Percentiles rank a stretch among this genome's conserved stretches.
These are phyloP conservation scores for Myxozyma nipponensis DNA, from an alignment of 805 yeast species.

Conservation along the genomic window DNA sequence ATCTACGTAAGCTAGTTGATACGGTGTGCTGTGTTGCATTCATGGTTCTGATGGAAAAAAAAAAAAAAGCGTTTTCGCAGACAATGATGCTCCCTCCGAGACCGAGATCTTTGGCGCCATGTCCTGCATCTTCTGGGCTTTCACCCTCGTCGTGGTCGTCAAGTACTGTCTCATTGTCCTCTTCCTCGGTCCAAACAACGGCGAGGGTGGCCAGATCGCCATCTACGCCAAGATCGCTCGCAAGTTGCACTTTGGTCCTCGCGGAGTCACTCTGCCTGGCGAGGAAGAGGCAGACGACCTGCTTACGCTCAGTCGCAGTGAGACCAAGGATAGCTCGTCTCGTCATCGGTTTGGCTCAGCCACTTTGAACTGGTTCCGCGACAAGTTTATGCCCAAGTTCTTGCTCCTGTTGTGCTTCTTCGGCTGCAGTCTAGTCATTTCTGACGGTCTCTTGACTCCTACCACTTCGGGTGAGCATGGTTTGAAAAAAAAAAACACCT, in stretches of 20 bases:
- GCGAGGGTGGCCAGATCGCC: conserved; percentile 66
- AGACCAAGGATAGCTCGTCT: conserved; percentile 30
- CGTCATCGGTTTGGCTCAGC: neutral
- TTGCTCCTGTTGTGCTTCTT: conserved; percentile 42
- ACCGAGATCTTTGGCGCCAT: conserved; percentile 48
- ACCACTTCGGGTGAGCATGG: conserved; percentile 45
- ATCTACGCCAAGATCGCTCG: conserved; percentile 56
- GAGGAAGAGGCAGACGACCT: conserved; percentile 36
- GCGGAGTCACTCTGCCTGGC: conserved; percentile 43
- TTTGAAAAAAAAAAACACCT: neutral
- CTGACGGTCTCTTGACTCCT: conserved; percentile 61
- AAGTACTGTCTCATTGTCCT: conserved; percentile 52
- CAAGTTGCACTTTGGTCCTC: conserved; percentile 39
- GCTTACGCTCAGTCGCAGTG: conserved; percentile 40
- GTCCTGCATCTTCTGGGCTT: conserved; percentile 53
- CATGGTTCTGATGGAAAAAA: no score
- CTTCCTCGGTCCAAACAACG: conserved; percentile 51
- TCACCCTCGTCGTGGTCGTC: conserved; percentile 50
- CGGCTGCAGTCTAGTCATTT: conserved; percentile 55
- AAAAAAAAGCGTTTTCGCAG: conserved; percentile 30
- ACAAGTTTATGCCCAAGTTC: conserved; percentile 31
- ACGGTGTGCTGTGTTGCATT: neutral
- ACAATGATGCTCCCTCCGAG: conserved; percentile 36
- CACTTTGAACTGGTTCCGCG: conserved; percentile 30
- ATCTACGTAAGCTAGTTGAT: conserved; percentile 31